A percentile compares a stretch with the other conserved stretches of the same genome.
Conservation (phyloP, 2,329 filamentous ascomycete genomes). For the Arthrocladium fulminans region DNA sequence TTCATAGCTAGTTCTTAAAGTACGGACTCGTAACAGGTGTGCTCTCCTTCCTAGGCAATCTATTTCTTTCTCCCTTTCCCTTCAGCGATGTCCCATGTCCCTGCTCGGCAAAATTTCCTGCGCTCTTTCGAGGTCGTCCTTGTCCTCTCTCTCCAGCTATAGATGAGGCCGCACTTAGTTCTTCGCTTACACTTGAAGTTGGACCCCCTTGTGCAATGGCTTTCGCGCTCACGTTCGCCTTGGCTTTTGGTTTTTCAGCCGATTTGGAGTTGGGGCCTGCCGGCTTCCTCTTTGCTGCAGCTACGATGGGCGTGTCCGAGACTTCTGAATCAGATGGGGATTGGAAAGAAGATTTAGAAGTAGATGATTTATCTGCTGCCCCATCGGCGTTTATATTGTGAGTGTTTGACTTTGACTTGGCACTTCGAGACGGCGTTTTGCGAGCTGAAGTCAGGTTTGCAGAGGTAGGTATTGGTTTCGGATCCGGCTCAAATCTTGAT, state of each 20-base stretch:
- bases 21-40: constrained; percentile 17
- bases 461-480: neutral
- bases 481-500: neutral
- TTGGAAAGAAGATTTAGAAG: neutral
- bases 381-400: neutral
- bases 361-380: neutral
- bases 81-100: constrained; percentile 5
- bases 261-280: no score
- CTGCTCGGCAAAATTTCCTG: neutral
- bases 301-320: neutral
- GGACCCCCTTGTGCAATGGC: neutral
- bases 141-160: neutral
- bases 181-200: neutral
- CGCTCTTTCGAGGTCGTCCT: neutral
- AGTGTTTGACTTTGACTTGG: neutral
- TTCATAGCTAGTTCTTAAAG: constrained; percentile 11
- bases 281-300: neutral
- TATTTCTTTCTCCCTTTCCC: constrained; percentile 1
- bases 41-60: constrained; percentile 13
- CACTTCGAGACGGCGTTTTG: neutral
- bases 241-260: neutral
- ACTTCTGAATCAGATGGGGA: neutral
- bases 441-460: neutral
- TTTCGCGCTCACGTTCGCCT: neutral
- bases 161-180: no score